These are phyloP conservation scores for Sclerotinia glacialis DNA, from an alignment of 2,329 filamentous ascomycete species.

Conservation along the genomic window DNA sequence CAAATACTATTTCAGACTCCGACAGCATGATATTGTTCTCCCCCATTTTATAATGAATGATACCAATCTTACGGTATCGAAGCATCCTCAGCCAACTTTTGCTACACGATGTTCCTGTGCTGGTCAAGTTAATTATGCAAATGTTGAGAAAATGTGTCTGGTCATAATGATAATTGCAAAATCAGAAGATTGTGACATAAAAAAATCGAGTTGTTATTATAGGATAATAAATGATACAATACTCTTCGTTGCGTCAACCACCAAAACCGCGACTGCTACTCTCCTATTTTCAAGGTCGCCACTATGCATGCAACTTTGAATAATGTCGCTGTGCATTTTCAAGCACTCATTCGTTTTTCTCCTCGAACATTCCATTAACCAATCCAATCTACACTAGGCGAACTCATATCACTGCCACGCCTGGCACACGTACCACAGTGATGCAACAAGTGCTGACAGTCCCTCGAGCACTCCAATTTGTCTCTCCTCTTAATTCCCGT, in stretches of 20 bases:
- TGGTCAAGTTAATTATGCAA: too few relatives aligned
- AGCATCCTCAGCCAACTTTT: too few relatives aligned
- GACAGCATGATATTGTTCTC: too few relatives aligned
- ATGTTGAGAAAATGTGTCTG: not conserved
- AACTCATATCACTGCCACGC: conserved; percentile 20
- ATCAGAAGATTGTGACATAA: not conserved
- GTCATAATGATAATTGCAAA: not conserved
- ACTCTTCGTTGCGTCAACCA: not conserved
- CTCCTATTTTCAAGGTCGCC: not conserved
- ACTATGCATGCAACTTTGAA: not conserved
- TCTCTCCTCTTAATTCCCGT: conserved; percentile 21
- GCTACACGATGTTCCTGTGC: too few relatives aligned
- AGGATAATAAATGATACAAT: too few relatives aligned
- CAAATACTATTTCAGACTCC: too few relatives aligned
- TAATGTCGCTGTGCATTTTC: not conserved
- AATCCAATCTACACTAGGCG: conserved; percentile 33
- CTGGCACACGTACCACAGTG: conserved; percentile 26
- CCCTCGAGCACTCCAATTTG: not conserved
- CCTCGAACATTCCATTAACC: conserved; percentile 18
- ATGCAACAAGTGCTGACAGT: conserved; percentile 16
- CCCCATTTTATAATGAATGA: too few relatives aligned
- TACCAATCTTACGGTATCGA: too few relatives aligned
- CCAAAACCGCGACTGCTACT: not conserved
- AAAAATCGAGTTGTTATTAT: not conserved
- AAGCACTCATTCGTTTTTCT: not conserved